Percentiles rank a stretch among this genome's conserved stretches.
These are phyloP conservation scores for Zalerion maritima DNA, from an alignment of 495 filamentous ascomycete species.

Conservation along the genomic window DNA sequence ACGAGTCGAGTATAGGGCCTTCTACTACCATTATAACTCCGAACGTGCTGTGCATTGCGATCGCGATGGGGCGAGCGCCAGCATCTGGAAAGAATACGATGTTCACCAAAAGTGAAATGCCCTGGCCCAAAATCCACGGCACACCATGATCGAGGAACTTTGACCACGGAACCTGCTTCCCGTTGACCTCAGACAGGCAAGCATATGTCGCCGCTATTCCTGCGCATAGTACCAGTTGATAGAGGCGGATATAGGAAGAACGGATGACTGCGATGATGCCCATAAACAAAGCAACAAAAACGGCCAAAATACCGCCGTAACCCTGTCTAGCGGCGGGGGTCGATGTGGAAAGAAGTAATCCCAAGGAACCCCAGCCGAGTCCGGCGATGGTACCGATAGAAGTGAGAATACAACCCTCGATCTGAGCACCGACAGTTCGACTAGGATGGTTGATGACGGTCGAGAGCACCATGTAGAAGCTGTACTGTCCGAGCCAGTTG, in stretches of 20 bases:
- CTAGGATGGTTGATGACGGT: constrained; percentile 39
- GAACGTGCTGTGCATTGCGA: constrained; percentile 28
- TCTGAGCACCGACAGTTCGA: constrained; percentile 36
- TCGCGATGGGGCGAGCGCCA: constrained; percentile 34
- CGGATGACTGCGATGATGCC: constrained; percentile 33
- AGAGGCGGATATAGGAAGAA: constrained; percentile 37
- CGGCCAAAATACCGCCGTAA: constrained; percentile 37
- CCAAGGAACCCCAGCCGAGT: constrained; percentile 39
- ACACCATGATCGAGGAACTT: constrained; percentile 38
- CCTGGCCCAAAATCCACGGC: constrained; percentile 42
- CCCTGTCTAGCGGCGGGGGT: constrained; percentile 26
- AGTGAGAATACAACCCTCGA: constrained; percentile 39
- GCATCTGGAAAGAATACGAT: constrained; percentile 34
- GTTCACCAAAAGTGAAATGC: constrained; percentile 31
- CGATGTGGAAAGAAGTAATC: constrained; percentile 35
- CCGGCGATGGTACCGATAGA: constrained; percentile 38
- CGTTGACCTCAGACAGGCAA: constrained; percentile 31
- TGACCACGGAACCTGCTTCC: constrained; percentile 22
- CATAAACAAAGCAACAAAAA: constrained; percentile 38
- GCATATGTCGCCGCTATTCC: constrained; percentile 40
- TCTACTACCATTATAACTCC: constrained; percentile 23
- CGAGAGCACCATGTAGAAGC: constrained; percentile 38
- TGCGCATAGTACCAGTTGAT: constrained; percentile 37
- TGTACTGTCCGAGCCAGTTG: constrained; percentile 33
- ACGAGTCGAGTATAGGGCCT: not conserved